phyloP scores from a whole-genome alignment of 1,284 basidiomycete genomes.

The Lentinula novae-zelandiae region DNA sequence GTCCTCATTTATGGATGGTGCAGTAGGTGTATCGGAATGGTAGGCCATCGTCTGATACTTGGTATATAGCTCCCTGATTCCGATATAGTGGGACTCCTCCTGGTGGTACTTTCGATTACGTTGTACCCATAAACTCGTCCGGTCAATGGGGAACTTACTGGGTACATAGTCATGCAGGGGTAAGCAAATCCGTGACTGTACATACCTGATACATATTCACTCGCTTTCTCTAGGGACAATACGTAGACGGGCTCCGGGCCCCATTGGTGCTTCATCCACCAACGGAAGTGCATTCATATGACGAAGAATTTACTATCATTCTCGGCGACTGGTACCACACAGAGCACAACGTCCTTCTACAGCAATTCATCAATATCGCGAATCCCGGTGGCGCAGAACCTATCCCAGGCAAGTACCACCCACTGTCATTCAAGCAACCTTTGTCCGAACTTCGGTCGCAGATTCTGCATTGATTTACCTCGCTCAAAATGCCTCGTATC shows the following conservation, averaged over 20 bases:
- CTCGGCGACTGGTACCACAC: conserved; percentile 86
- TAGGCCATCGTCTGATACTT: conserved; percentile 26
- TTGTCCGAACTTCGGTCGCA: conserved; percentile 23
- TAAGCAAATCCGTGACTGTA: conserved; percentile 24
- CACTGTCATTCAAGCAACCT: not conserved
- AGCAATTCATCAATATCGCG: conserved; percentile 65
- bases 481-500: conserved; percentile 68
- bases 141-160: conserved; percentile 87
- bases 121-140: conserved; percentile 70
- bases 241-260: conserved; percentile 81
- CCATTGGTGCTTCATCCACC: conserved; percentile 73
- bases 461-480: conserved; percentile 87
- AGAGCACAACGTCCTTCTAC: conserved; percentile 61
- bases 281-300: conserved; percentile 69
- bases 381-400: conserved; percentile 88
- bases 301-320: conserved; percentile 88
- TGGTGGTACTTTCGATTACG: conserved; percentile 71
- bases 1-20: conserved; percentile 86
- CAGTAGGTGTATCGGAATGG: conserved; percentile 82
- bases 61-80: not conserved
- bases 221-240: conserved; percentile 56
- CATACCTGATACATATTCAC: not conserved
- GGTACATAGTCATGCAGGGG: conserved; percentile 74
- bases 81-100: conserved; percentile 74
- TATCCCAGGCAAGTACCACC: conserved; percentile 57